Percentiles rank a stretch among this genome's conserved stretches.
Conservation (phyloP, 495 filamentous ascomycete species). For the Tuber magnatum region DNA sequence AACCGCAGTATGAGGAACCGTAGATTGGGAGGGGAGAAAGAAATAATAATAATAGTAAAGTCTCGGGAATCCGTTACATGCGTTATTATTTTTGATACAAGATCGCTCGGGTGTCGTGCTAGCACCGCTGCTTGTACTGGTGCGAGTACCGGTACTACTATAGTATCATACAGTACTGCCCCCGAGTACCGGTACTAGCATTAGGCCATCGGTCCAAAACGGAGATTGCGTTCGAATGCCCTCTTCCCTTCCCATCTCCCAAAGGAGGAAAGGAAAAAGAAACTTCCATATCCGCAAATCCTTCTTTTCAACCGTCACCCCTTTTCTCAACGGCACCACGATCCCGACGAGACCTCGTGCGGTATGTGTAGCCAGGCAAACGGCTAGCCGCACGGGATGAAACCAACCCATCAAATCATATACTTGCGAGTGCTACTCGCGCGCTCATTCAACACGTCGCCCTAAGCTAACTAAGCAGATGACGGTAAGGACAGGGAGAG, state of each 20-base stretch:
- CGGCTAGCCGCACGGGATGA: constrained; percentile 34
- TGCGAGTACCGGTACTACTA: background rate
- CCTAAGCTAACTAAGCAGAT: background rate
- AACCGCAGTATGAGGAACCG: background rate
- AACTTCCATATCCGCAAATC: constrained; percentile 34
- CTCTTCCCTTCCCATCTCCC: constrained; percentile 7
- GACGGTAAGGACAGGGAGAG: background rate
- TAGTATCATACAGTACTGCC: no score
- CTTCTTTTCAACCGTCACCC: constrained; percentile 4
- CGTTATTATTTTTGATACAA: background rate
- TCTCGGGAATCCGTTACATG: background rate
- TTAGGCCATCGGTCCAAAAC: background rate
- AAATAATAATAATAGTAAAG: background rate
- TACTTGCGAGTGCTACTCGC: background rate
- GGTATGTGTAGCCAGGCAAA: constrained; percentile 35
- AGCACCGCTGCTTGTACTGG: background rate
- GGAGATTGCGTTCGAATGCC: background rate
- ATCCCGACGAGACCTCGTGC: constrained; percentile 28
- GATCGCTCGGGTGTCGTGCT: background rate
- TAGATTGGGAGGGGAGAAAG: constrained; percentile 8
- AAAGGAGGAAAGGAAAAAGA: constrained; percentile 34
- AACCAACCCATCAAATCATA: constrained; percentile 29
- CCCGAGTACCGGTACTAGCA: no score
- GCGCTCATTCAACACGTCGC: background rate
- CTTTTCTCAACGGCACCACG: constrained; percentile 15